These are phyloP conservation scores for Lolium multiflorum DNA, from an alignment of 176 grass and related monocot genomes.

Conservation along the genomic window DNA sequence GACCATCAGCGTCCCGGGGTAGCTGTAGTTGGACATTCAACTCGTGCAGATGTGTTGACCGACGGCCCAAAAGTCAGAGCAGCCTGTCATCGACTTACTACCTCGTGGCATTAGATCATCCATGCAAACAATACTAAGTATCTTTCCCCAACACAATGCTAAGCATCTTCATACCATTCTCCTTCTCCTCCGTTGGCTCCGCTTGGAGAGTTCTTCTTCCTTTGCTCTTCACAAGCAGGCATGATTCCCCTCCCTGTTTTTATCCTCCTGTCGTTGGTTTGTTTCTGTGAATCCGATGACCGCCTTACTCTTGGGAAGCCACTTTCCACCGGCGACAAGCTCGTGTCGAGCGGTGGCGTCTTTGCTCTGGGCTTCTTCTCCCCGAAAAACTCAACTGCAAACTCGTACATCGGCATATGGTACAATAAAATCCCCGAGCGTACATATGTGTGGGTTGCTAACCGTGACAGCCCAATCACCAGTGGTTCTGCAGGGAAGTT, in stretches of 20 bases:
- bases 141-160: neutral
- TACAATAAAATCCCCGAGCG: too few relatives aligned
- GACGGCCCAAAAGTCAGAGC: neutral
- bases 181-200: neutral
- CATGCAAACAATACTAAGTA: neutral
- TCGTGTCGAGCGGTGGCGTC: too few relatives aligned
- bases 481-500: neutral
- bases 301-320: slow-evolving; percentile 20
- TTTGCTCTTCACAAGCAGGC: slow-evolving; percentile 16
- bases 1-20: neutral
- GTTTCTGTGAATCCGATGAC: slow-evolving; percentile 24
- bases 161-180: neutral
- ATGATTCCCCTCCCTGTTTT: neutral
- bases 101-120: neutral
- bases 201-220: neutral
- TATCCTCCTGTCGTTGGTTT: neutral
- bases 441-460: slow-evolving; percentile 2
- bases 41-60: neutral
- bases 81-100: neutral
- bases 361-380: too few relatives aligned
- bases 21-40: neutral
- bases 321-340: neutral
- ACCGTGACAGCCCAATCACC: neutral
- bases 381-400: too few relatives aligned
- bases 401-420: too few relatives aligned